These are phyloP conservation scores for Paramarasmius palmivorus DNA, from an alignment of 1,284 basidiomycete species.

Conservation along the genomic window DNA sequence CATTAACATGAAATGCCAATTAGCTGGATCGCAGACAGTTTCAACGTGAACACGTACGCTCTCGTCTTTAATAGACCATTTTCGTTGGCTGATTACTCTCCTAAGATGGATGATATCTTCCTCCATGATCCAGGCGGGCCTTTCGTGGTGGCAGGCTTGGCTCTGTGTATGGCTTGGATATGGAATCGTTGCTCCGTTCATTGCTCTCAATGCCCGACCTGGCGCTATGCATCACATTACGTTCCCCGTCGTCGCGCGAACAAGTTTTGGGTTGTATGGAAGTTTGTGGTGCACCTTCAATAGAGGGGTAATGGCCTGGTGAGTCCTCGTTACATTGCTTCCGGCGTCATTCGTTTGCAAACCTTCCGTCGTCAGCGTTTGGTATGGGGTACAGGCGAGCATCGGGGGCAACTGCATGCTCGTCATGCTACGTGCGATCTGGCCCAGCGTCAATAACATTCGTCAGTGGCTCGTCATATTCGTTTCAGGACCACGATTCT, in stretches of 20 bases:
- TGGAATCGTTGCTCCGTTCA: conserved; percentile 68
- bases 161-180: conserved; percentile 81
- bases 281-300: conserved; percentile 84
- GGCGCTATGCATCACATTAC: conserved; percentile 56
- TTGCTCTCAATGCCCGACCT: conserved; percentile 79
- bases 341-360: background rate
- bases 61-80: conserved; percentile 12
- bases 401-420: conserved; percentile 80
- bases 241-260: conserved; percentile 78
- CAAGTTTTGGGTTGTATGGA: conserved; percentile 82
- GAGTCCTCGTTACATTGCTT: conserved; percentile 25
- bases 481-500: conserved; percentile 4
- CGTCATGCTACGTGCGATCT: conserved; percentile 73
- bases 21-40: conserved; percentile 81
- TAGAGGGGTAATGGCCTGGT: conserved; percentile 78
- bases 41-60: conserved; percentile 79
- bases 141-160: conserved; percentile 86
- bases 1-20: background rate
- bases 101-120: conserved; percentile 74
- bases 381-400: conserved; percentile 82
- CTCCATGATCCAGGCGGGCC: conserved; percentile 73
- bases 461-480: conserved; percentile 39
- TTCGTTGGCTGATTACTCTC: background rate
- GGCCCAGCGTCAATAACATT: conserved; percentile 70
- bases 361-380: conserved; percentile 40